A percentile compares a stretch with the other conserved stretches of the same genome.
Conservation (phyloP, 345 rosid genomes). For the Rhizophora apiculata region DNA sequence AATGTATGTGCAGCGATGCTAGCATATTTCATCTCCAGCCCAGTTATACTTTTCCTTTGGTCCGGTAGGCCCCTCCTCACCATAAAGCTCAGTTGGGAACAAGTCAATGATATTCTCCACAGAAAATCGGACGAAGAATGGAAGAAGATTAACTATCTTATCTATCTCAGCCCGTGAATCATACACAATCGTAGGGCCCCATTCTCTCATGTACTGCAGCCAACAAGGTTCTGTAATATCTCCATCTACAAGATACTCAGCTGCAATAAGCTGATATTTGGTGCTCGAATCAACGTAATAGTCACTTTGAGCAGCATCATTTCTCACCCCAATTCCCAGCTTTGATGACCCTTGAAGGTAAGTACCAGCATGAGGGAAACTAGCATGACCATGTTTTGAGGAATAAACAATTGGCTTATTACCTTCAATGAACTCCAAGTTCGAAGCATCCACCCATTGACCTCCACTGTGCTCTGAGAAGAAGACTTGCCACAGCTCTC, state of each 20-base stretch:
- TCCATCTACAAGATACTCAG: slow-evolving; percentile 68
- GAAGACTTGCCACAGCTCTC: slow-evolving; percentile 73
- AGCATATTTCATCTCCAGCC: slow-evolving; percentile 76
- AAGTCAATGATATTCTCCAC: slow-evolving; percentile 68
- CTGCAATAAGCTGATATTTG: slow-evolving; percentile 66
- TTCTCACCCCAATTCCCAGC: slow-evolving; percentile 72
- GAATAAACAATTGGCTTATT: slow-evolving; percentile 71
- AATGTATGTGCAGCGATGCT: neutral
- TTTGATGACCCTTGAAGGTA: slow-evolving; percentile 76
- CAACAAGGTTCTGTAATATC: slow-evolving; percentile 66
- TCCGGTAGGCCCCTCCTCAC: slow-evolving; percentile 97
- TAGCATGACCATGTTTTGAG: slow-evolving; percentile 81
- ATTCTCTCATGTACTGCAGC: slow-evolving; percentile 92
- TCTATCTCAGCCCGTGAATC: slow-evolving; percentile 74
- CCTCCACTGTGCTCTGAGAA: slow-evolving; percentile 95
- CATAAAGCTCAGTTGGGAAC: slow-evolving; percentile 85
- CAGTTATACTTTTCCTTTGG: slow-evolving; percentile 92
- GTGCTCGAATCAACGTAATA: slow-evolving; percentile 60
- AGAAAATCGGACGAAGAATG: slow-evolving; percentile 67
- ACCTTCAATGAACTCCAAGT: slow-evolving; percentile 60
- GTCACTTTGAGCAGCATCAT: slow-evolving; percentile 61
- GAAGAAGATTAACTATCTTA: slow-evolving; percentile 63
- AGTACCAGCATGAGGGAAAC: slow-evolving; percentile 77
- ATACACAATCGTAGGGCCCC: slow-evolving; percentile 83
- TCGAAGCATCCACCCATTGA: slow-evolving; percentile 62